Evolutionary conservation across 2,329 filamentous ascomycete species (phyloP).

Genomic region (Fragosphaeria purpurea): DNA sequence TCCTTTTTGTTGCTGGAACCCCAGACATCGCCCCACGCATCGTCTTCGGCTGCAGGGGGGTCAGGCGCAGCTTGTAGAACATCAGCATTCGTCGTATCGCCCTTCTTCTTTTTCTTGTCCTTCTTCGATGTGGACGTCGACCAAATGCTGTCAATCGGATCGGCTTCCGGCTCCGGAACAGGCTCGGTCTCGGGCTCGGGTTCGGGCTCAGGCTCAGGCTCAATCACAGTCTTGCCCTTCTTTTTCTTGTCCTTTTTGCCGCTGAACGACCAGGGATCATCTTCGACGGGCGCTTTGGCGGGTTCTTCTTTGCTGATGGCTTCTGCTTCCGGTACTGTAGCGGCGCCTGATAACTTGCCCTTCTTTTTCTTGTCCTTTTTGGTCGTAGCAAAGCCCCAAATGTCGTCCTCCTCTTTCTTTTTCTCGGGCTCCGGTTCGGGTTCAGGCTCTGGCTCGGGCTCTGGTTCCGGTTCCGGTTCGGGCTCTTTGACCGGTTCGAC

Average conservation of each 20-base stretch:
- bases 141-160: neutral
- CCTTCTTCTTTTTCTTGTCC: neutral
- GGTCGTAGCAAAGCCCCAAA: slow-evolving; percentile 17
- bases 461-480: slow-evolving; percentile 14
- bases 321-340: neutral
- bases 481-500: slow-evolving; percentile 13
- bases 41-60: slow-evolving; percentile 7
- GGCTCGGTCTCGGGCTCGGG: slow-evolving; percentile 4
- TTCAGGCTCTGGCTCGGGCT: slow-evolving; percentile 8
- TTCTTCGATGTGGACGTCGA: slow-evolving; percentile 8
- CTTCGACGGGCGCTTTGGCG: slow-evolving; percentile 13
- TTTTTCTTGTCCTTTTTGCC: neutral
- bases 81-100: neutral
- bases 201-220: slow-evolving; percentile 5
- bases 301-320: slow-evolving; percentile 18
- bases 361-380: slow-evolving; percentile 15
- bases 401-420: slow-evolving; percentile 10
- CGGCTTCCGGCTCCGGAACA: slow-evolving; percentile 8
- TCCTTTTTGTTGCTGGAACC: slow-evolving; percentile 13
- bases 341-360: slow-evolving; percentile 4
- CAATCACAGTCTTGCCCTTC: neutral
- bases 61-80: slow-evolving; percentile 1
- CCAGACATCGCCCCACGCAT: slow-evolving; percentile 19
- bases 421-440: slow-evolving; percentile 7
- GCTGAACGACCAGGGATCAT: slow-evolving; percentile 6